phyloP scores from a whole-genome alignment of 2,329 filamentous ascomycete genomes.

The Emmonsia crescens region DNA sequence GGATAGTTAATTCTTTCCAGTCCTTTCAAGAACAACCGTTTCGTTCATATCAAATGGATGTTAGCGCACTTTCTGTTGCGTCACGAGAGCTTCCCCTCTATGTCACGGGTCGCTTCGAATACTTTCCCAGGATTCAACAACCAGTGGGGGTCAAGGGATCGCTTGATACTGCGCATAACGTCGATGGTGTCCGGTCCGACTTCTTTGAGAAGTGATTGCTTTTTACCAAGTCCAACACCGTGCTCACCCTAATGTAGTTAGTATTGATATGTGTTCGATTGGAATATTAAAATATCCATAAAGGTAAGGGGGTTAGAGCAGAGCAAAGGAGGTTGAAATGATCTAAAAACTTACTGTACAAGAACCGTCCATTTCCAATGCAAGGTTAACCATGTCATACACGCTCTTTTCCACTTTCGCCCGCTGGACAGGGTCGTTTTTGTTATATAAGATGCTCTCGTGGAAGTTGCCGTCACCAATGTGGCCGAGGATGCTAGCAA shows the following conservation, averaged over 20 bases:
- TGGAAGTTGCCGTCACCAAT: conserved; percentile 95
- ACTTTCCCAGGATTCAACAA: conserved; percentile 90
- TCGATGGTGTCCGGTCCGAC: conserved; percentile 68
- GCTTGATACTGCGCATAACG: conserved; percentile 76
- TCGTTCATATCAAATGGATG: not conserved
- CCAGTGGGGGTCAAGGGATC: conserved; percentile 74
- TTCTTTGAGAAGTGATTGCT: conserved; percentile 65
- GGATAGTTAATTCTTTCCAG: not conserved
- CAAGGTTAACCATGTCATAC: conserved; percentile 81
- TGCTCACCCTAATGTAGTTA: conserved; percentile 53
- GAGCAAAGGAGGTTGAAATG: not conserved
- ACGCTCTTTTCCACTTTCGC: conserved; percentile 71
- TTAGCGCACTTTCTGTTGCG: not conserved
- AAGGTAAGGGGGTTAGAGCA: not conserved
- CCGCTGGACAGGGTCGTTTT: conserved; percentile 55
- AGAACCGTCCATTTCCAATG: conserved; percentile 86
- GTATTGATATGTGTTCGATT: not conserved
- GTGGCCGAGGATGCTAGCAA: conserved; percentile 79
- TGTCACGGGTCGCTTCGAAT: conserved; percentile 49
- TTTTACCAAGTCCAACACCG: conserved; percentile 77
- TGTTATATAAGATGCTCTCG: conserved; percentile 80
- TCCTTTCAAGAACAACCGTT: not conserved
- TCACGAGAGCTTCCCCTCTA: not conserved
- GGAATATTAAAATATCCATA: not conserved
- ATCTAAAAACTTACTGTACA: conserved; percentile 49